Evolutionary conservation across 176 grass and related monocot species (phyloP), one percentile per base, ranked within the genome.

Genomic region (Saccharum spontaneum): DNA sequence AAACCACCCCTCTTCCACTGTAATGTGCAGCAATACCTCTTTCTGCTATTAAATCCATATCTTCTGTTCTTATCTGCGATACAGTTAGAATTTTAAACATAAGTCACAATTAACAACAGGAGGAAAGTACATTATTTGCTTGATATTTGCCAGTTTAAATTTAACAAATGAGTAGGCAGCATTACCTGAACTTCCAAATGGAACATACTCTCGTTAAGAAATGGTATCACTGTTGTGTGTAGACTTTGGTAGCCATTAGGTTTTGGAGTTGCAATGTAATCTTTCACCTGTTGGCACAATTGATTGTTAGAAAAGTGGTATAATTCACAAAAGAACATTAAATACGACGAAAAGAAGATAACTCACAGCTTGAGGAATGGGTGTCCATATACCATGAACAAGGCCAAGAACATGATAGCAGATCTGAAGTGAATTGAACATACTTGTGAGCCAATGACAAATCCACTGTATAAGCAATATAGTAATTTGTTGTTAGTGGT

Each of bases 31-130:
- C 97, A 89, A 98, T 98, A 61, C 97, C 97, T 94, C 97, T 98
- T 95, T 98, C 93, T 76, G 97, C 97, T 92, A 98, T 96, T 46
- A 98, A 86, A 88, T 98, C 90, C 97, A 98, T 98, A 86, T 95
- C 90, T 82, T 95, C 93, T 84, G 97, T 95, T 94, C 97, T 98
- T 89, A 98, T 95, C 97, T 98, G 86, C 18, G 71, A 85, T 65
- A 72, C 44, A 82, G 61, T 79, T 73, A 26, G 41, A 86, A 80
- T 49, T 64, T 52, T 79, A 33, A 55, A 66, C 9, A 28, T 16
- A 67, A 79, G 50, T 46, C 14, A 41, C 31, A 31, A 61, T 22
- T 30, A 82, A 0, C 15, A 87, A 60, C 55, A 77, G 5, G 22
- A 77, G 38, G 13, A 78, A 60, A 79, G 60, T 31, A 20, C n/a